Conservation (phyloP, 768 basidiomycete genomes). For the Myochromella boudieri region DNA sequence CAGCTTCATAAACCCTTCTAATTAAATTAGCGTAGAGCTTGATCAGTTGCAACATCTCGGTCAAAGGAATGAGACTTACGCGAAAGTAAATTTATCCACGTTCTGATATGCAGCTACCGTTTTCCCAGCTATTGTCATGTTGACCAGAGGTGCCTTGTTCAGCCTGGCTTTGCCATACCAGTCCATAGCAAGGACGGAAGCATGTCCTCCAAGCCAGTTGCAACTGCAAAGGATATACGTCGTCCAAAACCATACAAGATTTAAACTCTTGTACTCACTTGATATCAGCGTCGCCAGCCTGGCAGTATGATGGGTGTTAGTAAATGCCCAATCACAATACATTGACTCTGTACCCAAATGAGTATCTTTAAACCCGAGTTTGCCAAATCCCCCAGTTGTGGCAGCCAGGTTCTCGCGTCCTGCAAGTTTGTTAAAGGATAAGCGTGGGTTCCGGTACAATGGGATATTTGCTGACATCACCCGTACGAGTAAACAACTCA, state of each 20-base stretch:
- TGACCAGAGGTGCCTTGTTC: conserved; percentile 38
- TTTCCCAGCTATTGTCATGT: conserved; percentile 55
- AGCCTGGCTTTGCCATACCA: conserved; percentile 43
- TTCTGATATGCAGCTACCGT: conserved; percentile 61
- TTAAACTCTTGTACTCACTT: conserved; percentile 34
- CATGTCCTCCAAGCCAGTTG: conserved; percentile 48
- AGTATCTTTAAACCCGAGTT: conserved; percentile 42
- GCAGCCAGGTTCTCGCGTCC: conserved; percentile 57
- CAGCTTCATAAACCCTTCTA: conserved; percentile 56
- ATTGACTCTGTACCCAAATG: conserved; percentile 52
- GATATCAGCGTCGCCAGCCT: conserved; percentile 52
- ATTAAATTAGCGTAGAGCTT: background rate
- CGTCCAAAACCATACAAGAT: background rate
- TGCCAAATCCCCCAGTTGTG: conserved; percentile 46
- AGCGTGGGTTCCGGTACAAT: background rate
- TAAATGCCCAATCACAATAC: no score
- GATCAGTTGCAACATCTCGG: background rate
- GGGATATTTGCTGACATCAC: conserved; percentile 45
- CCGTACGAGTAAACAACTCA: conserved; percentile 45
- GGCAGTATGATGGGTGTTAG: background rate
- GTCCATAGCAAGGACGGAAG: conserved; percentile 41
- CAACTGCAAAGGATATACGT: conserved; percentile 28
- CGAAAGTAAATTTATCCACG: conserved; percentile 67
- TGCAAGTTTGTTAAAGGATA: conserved; percentile 13
- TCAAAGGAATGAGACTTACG: conserved; percentile 38